Conservation (phyloP, 2,329 filamentous ascomycete species). For the Beauveria sp. region DNA sequence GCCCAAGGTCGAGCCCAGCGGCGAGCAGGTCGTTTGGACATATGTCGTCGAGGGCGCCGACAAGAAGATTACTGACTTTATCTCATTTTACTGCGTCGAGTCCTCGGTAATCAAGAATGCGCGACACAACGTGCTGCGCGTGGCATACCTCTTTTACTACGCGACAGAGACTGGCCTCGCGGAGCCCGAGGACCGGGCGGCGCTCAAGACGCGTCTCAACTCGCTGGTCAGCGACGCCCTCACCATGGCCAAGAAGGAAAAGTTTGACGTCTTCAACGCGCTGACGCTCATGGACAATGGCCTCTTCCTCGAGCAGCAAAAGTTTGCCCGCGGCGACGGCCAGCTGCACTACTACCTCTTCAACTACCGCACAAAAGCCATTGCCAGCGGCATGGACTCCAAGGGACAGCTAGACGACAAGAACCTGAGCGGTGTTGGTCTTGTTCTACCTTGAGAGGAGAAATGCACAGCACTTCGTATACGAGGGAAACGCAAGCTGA, state of each 20-base stretch:
- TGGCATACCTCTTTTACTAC: constrained; percentile 97
- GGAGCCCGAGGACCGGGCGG: constrained; percentile 42
- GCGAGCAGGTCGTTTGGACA: constrained; percentile 81
- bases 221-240: constrained; percentile 70
- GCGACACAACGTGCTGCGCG: constrained; percentile 72
- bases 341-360: constrained; percentile 96
- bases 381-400: constrained; percentile 75
- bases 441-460: constrained; percentile 59
- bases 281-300: constrained; percentile 90
- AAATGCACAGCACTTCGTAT: no score
- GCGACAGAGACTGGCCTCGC: constrained; percentile 71
- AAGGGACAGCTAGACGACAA: constrained; percentile 71
- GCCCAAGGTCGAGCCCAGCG: constrained; percentile 48
- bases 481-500: constrained; percentile 11
- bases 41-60: constrained; percentile 77
- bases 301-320: constrained; percentile 86
- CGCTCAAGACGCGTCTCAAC: constrained; percentile 74
- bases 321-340: constrained; percentile 90
- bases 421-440: constrained; percentile 76
- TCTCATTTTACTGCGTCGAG: constrained; percentile 93
- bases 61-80: constrained; percentile 87
- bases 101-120: constrained; percentile 81
- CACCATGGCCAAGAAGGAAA: constrained; percentile 72
- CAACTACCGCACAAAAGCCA: constrained; percentile 86
- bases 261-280: constrained; percentile 96